Evolutionary conservation across 2,329 filamentous ascomycete genomes (phyloP).

Genomic region (Neonectria hederae): DNA sequence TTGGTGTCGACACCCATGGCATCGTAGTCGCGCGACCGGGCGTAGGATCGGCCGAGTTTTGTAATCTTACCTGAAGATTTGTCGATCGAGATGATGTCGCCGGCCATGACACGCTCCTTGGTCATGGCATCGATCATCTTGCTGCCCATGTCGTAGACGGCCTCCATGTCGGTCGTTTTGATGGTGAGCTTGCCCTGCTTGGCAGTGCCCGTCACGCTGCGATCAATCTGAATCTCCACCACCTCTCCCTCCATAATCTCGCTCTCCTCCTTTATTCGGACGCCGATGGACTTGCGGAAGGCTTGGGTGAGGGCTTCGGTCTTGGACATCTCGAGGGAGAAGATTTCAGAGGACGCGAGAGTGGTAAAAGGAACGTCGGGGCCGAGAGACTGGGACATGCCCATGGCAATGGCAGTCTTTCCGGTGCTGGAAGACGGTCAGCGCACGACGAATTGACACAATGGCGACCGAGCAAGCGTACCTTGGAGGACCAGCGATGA

Average conservation of each 20-base stretch:
- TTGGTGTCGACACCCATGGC: conserved; percentile 99
- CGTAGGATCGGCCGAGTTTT: conserved; percentile 94
- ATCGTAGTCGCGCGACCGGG: conserved; percentile 95
- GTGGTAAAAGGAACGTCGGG: conserved; percentile 96
- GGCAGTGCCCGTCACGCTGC: conserved; percentile 93
- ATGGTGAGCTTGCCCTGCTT: conserved; percentile 99
- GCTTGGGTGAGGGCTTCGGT: conserved; percentile 97
- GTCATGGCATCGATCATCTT: conserved; percentile 99
- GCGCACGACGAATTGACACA: conserved; percentile 11
- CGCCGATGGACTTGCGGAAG: conserved; percentile 98
- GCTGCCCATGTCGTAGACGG: conserved; percentile 98
- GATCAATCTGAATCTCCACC: conserved; percentile 97
- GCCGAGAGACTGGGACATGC: conserved; percentile 95
- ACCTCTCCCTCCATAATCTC: conserved; percentile 99
- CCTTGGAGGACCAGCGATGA: conserved; percentile 94
- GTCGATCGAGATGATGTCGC: conserved; percentile 98
- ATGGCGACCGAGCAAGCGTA: conserved; percentile 45
- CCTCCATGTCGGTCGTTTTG: conserved; percentile 99
- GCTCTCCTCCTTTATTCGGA: conserved; percentile 98
- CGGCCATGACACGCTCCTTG: conserved; percentile 98
- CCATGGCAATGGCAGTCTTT: conserved; percentile 98
- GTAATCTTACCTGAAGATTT: conserved; percentile 98
- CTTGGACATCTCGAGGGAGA: conserved; percentile 99
- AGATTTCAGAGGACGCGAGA: conserved; percentile 95
- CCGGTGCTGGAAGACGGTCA: conserved; percentile 73